Evolutionary conservation across 2,329 filamentous ascomycete genomes (phyloP).

Genomic region (Penicillium concentricum): DNA sequence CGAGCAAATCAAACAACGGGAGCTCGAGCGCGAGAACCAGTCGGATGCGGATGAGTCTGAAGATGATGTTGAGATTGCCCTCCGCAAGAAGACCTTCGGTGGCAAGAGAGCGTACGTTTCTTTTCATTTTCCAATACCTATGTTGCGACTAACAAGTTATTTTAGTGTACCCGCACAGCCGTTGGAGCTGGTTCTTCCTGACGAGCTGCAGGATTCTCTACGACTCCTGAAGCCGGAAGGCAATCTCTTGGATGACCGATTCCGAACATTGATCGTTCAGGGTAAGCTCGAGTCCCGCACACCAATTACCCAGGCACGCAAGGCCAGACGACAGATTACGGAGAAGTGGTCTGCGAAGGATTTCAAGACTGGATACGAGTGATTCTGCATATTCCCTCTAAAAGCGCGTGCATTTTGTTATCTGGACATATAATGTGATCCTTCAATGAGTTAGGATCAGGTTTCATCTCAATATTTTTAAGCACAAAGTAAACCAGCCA

Average conservation of each 20-base stretch:
- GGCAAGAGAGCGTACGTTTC: constrained; percentile 53
- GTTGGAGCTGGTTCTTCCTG: constrained; percentile 75
- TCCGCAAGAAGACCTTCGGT: constrained; percentile 72
- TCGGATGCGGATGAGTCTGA: constrained; percentile 40
- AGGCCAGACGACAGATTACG: constrained; percentile 74
- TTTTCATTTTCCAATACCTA: background rate
- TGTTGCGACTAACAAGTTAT: constrained; percentile 19
- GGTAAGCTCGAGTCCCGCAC: constrained; percentile 85
- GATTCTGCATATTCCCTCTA: constrained; percentile 22
- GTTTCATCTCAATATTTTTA: constrained; percentile 3
- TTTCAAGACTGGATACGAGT: constrained; percentile 56
- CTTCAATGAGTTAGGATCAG: background rate
- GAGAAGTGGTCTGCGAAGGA: constrained; percentile 99
- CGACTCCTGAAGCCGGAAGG: constrained; percentile 87
- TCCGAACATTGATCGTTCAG: constrained; percentile 81
- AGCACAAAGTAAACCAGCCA: background rate
- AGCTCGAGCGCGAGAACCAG: constrained; percentile 47
- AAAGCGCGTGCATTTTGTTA: constrained; percentile 22
- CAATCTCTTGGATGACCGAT: constrained; percentile 89
- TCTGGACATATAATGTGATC: constrained; percentile 21
- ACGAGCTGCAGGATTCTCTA: constrained; percentile 80
- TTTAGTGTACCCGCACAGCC: constrained; percentile 65
- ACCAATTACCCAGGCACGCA: constrained; percentile 76
- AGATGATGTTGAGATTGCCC: constrained; percentile 57
- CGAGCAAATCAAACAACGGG: constrained; percentile 47